Base-by-base conservation (phyloP, 73 alveolate species). In the Breviolum minutum region DNA sequence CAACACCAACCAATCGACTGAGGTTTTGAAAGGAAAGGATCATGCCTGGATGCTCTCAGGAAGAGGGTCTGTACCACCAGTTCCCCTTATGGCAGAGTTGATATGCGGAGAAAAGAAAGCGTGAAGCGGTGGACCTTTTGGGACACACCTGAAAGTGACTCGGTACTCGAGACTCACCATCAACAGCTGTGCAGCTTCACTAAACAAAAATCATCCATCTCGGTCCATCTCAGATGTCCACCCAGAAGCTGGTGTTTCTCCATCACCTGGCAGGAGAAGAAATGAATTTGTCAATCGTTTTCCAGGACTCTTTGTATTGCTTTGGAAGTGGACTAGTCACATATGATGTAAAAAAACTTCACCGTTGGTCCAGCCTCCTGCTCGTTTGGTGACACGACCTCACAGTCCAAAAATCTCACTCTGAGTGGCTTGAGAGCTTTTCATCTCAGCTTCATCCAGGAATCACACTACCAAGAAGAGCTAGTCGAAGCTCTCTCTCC, bases 401-500 rank as follows among this genome's bases (percentile, higher is more conserved):
- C 60, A 54, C 54, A 24, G 13, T 27, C 63, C 20, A 79, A 19
- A n/a, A 27, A n/a, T 12, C 61, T 14, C 77, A 22, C 17, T 17
- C 77, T 12, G 85, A n/a, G 29, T 29, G 84, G 13, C n/a, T 29
- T 32, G 66, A 20, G 7, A 22, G 14, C 40, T 16, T 48, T 13
- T 40, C 92, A 6, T 60, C 54, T 10, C 77, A 20, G 19, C 7
- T 85, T 24, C 79, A 63, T 86, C 71, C 40, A 63, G 29, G 95
- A 29, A 32, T 12, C 30, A 16, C 22, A 77, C 99, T 99, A 60
- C 99, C 99, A 12, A 99, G 99, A 86, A 99, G 99, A 8, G 99
- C 99, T 48, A 99, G 80, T 66, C 99, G 81, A 87, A 98, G 85
- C 87, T 99, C 99, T 27, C 99, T 95, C 85, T 99, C 99, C 64